Base-by-base conservation (phyloP, 345 rosid species). In the Lumnitzera racemosa region DNA sequence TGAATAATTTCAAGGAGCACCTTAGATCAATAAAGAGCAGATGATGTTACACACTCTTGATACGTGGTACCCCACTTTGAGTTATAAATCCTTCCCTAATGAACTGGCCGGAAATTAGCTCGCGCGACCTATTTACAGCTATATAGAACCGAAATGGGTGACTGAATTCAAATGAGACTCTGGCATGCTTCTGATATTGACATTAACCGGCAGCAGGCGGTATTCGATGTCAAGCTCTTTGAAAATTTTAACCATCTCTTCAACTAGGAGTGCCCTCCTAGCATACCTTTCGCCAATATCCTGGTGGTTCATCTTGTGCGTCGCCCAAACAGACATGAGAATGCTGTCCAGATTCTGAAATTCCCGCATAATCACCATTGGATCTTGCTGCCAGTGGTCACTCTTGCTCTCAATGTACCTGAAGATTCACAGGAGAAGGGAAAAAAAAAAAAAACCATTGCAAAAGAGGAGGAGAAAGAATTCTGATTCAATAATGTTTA, bases 171-270 rank as follows among this genome's bases (percentile, higher is more conserved):
- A 47, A 49, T 51, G 46, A 24, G 46, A 47, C 17, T 16, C 27
- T 1, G 97, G 84, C 63, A 85, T 55, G 53, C 68, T 52, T 16
- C 72, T 80, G 11, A 87, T 55, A 11, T 79, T 85, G 57, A 90
- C 71, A 46, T 90, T 71, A 46, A 83, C 52, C 7, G 97, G 97
- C 50, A 64, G 78, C 67, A 85, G 64, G 51, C 96, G 81, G 67
- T 74, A 80, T 10, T 87, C 84, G 5, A 85, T 76, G 69, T 88
- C 91, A 11, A 84, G 74, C n/a, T 88, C 96, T 47, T 74, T 72
- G 62, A 90, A 88, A 41, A 68, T 72, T 71, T 64, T 83, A 47
- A 80, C 73, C 78, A 90, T 61, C 66, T 90, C 97, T 76, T 90
- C 94, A 10, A 90, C 68, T 61, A 90, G 62, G 15, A 61, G 75